A percentile compares a stretch with the other conserved stretches of the same genome.
Conservation (phyloP, 192 early-diverging fungal species). For the Anaeromyces robustus region DNA sequence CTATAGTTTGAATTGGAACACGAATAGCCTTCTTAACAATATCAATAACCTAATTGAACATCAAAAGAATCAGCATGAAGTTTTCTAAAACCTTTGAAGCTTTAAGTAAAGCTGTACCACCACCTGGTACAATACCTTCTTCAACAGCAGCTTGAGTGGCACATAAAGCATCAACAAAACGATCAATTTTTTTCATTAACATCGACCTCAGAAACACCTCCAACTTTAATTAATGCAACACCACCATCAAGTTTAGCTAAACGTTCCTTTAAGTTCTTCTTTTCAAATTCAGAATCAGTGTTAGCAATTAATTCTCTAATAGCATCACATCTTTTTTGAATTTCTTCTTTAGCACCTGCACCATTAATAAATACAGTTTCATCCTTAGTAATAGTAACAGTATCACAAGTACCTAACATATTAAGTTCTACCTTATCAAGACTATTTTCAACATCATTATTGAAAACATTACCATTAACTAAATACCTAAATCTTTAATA, state of each 20-base stretch:
- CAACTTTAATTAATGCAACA: conserved; percentile 98
- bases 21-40: conserved; percentile 90
- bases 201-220: conserved; percentile 95
- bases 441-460: conserved; percentile 92
- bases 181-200: conserved; percentile 99
- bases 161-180: conserved; percentile 94
- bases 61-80: conserved; percentile 95
- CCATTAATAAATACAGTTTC: conserved; percentile 98
- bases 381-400: conserved; percentile 93
- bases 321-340: conserved; percentile 91
- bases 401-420: conserved; percentile 76
- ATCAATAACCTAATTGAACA: conserved; percentile 92
- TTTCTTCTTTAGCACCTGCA: conserved; percentile 71
- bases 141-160: conserved; percentile 98
- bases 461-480: conserved; percentile 94
- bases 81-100: conserved; percentile 63
- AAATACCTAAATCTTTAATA: conserved; percentile 93
- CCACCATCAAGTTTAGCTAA: conserved; percentile 95
- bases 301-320: conserved; percentile 79
- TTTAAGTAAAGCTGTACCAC: conserved; percentile 94
- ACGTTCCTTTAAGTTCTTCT: conserved; percentile 98
- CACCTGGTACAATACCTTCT: conserved; percentile 98
- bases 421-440: conserved; percentile 76
- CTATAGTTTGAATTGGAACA: conserved; percentile 84
- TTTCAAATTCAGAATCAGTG: conserved; percentile 89